Conservation (phyloP, 805 yeast species). For the Yarrowia sp. region DNA sequence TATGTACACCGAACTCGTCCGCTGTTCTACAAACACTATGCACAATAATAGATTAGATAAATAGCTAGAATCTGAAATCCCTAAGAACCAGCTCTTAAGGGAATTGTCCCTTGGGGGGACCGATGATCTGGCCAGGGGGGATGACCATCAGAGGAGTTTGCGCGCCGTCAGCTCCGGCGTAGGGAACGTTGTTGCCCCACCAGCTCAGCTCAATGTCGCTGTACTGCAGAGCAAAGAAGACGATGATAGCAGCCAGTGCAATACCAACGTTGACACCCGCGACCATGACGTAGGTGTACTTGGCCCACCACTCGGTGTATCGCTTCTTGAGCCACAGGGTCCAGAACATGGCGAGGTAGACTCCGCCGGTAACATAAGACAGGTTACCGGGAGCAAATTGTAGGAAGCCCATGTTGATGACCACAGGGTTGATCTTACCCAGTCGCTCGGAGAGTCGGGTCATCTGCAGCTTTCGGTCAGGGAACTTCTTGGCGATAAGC, state of each 20-base stretch:
- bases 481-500: conserved; percentile 31
- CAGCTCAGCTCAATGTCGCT: conserved; percentile 41
- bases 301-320: conserved; percentile 52
- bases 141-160: conserved; percentile 21
- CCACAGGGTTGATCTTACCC: conserved; percentile 42
- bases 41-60: not conserved
- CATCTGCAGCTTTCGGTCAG: conserved; percentile 33
- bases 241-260: conserved; percentile 48
- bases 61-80: not conserved
- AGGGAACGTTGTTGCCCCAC: conserved; percentile 50
- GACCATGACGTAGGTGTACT: conserved; percentile 50
- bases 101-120: conserved; percentile 29
- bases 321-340: conserved; percentile 45
- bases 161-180: conserved; percentile 30
- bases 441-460: conserved; percentile 22
- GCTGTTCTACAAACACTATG: no score
- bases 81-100: no score
- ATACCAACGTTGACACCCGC: conserved; percentile 51
- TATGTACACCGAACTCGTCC: no score
- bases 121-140: conserved; percentile 26
- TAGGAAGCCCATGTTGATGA: conserved; percentile 47
- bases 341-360: conserved; percentile 45
- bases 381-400: conserved; percentile 44
- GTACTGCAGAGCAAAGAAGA: conserved; percentile 46
- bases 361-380: conserved; percentile 45